Percentiles rank a stretch among this genome's conserved stretches.
phyloP scores from a whole-genome alignment of 2,329 filamentous ascomycete genomes.

The Colletotrichum incanum region DNA sequence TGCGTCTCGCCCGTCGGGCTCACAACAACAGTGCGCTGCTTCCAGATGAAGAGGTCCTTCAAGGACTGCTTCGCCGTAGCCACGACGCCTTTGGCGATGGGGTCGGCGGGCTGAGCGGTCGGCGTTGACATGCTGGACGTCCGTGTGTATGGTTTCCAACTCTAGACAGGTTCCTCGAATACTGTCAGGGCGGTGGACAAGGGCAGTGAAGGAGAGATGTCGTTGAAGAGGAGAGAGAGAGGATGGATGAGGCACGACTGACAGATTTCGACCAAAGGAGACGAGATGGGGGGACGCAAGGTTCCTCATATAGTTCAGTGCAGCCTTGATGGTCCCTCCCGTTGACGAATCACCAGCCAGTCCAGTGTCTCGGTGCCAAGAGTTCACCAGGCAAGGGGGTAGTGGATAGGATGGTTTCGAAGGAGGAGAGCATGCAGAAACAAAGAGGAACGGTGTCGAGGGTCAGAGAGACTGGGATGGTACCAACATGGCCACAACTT shows the following conservation, averaged over 20 bases:
- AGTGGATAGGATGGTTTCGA: conserved; percentile 33
- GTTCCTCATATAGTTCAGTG: conserved; percentile 35
- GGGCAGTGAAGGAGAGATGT: background rate
- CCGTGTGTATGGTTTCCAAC: background rate
- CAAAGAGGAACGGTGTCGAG: conserved; percentile 11
- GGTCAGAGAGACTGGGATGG: conserved; percentile 25
- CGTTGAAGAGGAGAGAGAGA: conserved; percentile 5
- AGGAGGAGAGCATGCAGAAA: conserved; percentile 13
- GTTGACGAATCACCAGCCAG: conserved; percentile 31
- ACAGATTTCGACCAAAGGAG: conserved; percentile 1
- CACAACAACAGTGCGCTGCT: conserved; percentile 78
- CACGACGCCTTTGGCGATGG: conserved; percentile 75
- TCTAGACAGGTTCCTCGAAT: background rate
- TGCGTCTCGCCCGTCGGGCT: conserved; percentile 76
- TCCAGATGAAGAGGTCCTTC: conserved; percentile 80
- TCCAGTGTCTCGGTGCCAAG: conserved; percentile 40
- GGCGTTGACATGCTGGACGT: conserved; percentile 40
- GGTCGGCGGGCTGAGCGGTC: conserved; percentile 71
- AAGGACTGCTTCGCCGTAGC: conserved; percentile 77
- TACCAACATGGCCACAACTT: conserved; percentile 16
- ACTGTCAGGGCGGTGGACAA: background rate
- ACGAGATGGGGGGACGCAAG: conserved; percentile 9
- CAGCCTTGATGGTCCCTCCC: background rate
- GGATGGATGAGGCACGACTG: conserved; percentile 22
- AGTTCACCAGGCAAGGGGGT: conserved; percentile 34